Percentiles rank a stretch among this genome's conserved stretches.
Evolutionary conservation across 352 stramenopile genomes (phyloP).

Genomic region (Pythium volutum): DNA sequence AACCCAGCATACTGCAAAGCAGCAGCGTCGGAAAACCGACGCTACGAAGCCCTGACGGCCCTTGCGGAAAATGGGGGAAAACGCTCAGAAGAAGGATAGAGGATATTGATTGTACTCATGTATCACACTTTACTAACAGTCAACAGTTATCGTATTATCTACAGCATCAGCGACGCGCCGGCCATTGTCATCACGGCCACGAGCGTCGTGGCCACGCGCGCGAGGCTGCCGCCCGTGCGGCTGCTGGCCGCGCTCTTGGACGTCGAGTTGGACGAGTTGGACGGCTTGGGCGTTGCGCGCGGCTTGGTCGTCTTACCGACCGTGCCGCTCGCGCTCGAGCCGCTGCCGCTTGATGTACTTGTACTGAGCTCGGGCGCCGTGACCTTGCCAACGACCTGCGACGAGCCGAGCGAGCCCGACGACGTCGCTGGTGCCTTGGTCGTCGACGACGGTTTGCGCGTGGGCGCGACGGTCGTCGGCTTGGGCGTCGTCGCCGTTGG

Average conservation of each 20-base stretch:
- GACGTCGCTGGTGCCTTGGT: not conserved
- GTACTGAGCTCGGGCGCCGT: not conserved
- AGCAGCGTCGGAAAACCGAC: too few relatives aligned
- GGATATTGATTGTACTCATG: not conserved
- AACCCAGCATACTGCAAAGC: too few relatives aligned
- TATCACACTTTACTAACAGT: constrained; percentile 15
- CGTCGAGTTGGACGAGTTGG: too few relatives aligned
- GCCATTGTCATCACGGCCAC: constrained; percentile 1
- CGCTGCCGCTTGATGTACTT: not conserved
- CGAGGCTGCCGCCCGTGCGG: not conserved
- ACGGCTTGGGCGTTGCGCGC: constrained; percentile 1
- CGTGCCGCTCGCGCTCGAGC: not conserved
- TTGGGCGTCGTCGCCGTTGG: constrained; percentile 6
- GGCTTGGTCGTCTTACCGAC: not conserved
- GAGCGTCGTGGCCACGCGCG: not conserved
- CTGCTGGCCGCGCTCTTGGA: constrained; percentile 1
- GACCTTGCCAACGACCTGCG: not conserved
- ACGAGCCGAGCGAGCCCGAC: not conserved
- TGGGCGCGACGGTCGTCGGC: constrained; percentile 9
- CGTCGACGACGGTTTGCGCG: not conserved
- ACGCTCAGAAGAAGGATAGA: too few relatives aligned
- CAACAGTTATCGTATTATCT: constrained; percentile 15
- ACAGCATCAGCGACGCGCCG: constrained; percentile 6
- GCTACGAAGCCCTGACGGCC: too few relatives aligned
- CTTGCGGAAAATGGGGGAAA: too few relatives aligned